Evolutionary conservation across 176 grass and related monocot genomes (phyloP).

Genomic region (Neostapfia colusana): DNA sequence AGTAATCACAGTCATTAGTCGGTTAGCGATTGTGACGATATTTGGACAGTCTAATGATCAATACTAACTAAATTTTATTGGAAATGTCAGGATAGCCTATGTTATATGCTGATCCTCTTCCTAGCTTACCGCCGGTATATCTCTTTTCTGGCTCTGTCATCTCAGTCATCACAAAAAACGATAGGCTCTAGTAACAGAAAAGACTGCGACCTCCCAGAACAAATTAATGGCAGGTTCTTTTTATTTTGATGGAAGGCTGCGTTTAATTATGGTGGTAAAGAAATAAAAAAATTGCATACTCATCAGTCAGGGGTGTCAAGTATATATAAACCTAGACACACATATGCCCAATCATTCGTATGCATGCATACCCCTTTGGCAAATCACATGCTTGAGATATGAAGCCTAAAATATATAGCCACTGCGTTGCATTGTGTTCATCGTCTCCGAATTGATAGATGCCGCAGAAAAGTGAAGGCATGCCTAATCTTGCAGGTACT

Average conservation of each 20-base stretch:
- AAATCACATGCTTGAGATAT: too few relatives aligned
- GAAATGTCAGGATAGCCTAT: too few relatives aligned
- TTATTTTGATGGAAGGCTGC: background rate
- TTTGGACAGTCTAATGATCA: too few relatives aligned
- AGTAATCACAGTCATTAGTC: too few relatives aligned
- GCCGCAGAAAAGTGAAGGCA: background rate
- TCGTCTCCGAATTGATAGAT: conserved; percentile 27
- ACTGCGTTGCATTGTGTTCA: background rate
- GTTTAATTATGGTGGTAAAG: background rate
- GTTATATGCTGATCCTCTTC: conserved; percentile 16
- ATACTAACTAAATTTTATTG: too few relatives aligned
- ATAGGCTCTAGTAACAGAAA: conserved; percentile 34
- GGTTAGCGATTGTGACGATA: too few relatives aligned
- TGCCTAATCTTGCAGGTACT: background rate
- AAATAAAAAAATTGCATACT: too few relatives aligned
- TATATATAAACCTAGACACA: too few relatives aligned
- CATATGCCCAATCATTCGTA: too few relatives aligned
- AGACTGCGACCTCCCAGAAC: background rate
- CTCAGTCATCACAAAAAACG: conserved; percentile 8
- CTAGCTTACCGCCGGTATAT: conserved; percentile 25
- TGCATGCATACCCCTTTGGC: too few relatives aligned
- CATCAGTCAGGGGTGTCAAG: too few relatives aligned
- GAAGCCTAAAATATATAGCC: background rate
- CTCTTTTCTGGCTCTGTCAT: conserved; percentile 6
- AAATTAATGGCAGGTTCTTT: conserved; percentile 18